Evolutionary conservation across 352 stramenopile species (phyloP), one percentile per base, ranked within the genome.

Genomic region (Phytophthora sansomeana): DNA sequence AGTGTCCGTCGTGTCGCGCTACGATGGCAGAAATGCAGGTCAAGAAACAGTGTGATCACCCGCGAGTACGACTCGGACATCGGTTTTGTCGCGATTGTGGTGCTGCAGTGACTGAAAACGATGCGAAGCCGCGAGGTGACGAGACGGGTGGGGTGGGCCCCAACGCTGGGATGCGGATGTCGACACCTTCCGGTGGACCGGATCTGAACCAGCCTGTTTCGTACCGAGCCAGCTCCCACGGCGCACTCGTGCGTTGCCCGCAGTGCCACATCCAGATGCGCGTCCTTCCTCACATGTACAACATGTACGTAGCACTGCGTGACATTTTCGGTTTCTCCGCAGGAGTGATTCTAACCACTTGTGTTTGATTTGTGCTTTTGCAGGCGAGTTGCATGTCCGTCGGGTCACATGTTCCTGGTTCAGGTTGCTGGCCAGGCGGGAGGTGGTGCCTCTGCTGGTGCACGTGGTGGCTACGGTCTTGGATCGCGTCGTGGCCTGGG

Each of bases 261-360:
- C 83, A 93, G 58, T 95, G 87, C 56, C 87, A 93, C 33, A 94
- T 95, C 60, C 85, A 95, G 62, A 93, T 95, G 85, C 83, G 87
- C 17, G 87, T 95, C 46, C 76, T 95, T 2, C 87, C 87, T 6
- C 83, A 95, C 63, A 95, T 95, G 87, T 95, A 94, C 67, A 95
- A 95, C 80, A 92, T 95, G 87, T 94, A 86, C 35, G 82, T 81
- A 46, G n/a, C 16, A 13, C 36, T 24, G 8, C 13, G 14, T 21
- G 6, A 16, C 9, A 16, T 46, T 13, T 46, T 46, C 14, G 6
- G 10, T 4, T 28, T 46, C 14, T 58, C 6, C 6, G 17, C 8
- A 6, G 17, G n/a, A 33, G n/a, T 46, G 32, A 46, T 38, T 36
- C 41, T 72, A 52, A 69, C 17, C 24, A 52, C 67, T 11, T 54